phyloP scores from a whole-genome alignment of 345 rosid genomes.

The Jatropha curcas region DNA sequence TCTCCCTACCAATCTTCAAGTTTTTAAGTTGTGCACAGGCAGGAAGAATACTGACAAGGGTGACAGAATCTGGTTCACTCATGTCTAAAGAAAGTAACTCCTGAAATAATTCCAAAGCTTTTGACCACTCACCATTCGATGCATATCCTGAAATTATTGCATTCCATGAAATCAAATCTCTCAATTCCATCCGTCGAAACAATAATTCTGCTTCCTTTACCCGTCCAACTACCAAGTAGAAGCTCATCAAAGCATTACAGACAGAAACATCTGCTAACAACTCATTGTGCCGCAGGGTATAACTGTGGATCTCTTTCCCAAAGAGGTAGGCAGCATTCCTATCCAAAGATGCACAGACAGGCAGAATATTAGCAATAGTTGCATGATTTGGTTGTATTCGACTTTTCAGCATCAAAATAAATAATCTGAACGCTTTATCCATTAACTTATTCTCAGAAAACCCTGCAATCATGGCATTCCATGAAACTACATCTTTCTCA shows the following conservation, averaged over 20 bases:
- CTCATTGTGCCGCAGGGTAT: constrained; percentile 52
- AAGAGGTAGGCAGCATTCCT: constrained; percentile 35
- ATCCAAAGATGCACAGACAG: constrained; percentile 56
- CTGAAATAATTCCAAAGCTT: constrained; percentile 56
- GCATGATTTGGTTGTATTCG: constrained; percentile 54
- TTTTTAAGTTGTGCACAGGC: constrained; percentile 55
- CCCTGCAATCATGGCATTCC: constrained; percentile 91
- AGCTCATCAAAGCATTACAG: constrained; percentile 74
- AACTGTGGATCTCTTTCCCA: constrained; percentile 71
- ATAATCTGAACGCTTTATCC: constrained; percentile 52
- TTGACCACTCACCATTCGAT: constrained; percentile 56
- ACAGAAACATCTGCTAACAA: constrained; percentile 49
- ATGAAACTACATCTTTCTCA: constrained; percentile 76
- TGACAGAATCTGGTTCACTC: constrained; percentile 57
- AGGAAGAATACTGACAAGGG: constrained; percentile 66
- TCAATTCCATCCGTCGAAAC: constrained; percentile 56
- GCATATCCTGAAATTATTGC: constrained; percentile 72
- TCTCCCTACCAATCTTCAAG: constrained; percentile 49
- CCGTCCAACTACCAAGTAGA: constrained; percentile 60
- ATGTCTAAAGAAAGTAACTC: constrained; percentile 42
- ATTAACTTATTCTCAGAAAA: constrained; percentile 66
- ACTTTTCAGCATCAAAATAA: constrained; percentile 57
- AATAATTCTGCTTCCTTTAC: constrained; percentile 56
- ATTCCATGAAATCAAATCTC: constrained; percentile 90
- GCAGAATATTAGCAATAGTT: constrained; percentile 58